phyloP scores from a whole-genome alignment of 2,329 filamentous ascomycete genomes.

The Fusarium piperis region DNA sequence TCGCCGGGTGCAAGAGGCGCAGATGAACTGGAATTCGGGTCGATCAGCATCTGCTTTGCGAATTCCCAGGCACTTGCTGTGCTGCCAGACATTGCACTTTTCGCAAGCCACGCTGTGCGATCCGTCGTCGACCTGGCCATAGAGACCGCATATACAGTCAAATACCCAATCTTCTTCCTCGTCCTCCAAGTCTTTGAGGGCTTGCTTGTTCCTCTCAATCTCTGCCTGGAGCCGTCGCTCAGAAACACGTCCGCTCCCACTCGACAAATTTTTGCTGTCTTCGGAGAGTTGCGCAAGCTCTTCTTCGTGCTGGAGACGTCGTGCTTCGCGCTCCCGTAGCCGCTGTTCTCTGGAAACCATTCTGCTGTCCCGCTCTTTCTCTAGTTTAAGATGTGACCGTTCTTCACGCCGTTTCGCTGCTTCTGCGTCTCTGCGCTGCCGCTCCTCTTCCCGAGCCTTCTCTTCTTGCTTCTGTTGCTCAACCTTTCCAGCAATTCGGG shows the following conservation, averaged over 20 bases:
- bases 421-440: constrained; percentile 60
- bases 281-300: constrained; percentile 83
- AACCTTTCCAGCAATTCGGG: constrained; percentile 82
- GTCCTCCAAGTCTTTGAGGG: constrained; percentile 73
- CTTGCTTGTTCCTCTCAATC: constrained; percentile 81
- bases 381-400: constrained; percentile 65
- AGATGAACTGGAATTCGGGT: constrained; percentile 89
- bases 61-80: constrained; percentile 90
- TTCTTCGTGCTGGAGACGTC: constrained; percentile 84
- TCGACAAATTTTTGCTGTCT: constrained; percentile 70
- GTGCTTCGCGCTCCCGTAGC: constrained; percentile 84
- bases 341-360: constrained; percentile 87
- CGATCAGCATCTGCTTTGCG: constrained; percentile 81
- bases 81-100: constrained; percentile 94
- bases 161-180: constrained; percentile 94
- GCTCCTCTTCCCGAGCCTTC: constrained; percentile 75
- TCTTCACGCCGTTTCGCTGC: constrained; percentile 74
- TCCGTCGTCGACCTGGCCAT: constrained; percentile 94
- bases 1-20: constrained; percentile 77
- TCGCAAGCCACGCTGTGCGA: constrained; percentile 95
- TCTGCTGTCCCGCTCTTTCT: constrained; percentile 80
- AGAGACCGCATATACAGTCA: constrained; percentile 89
- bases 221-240: constrained; percentile 84
- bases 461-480: constrained; percentile 82
- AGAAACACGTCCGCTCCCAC: constrained; percentile 71